Evolutionary conservation across 2,329 filamentous ascomycete genomes (phyloP).

Genomic region (Fusarium sp.): DNA sequence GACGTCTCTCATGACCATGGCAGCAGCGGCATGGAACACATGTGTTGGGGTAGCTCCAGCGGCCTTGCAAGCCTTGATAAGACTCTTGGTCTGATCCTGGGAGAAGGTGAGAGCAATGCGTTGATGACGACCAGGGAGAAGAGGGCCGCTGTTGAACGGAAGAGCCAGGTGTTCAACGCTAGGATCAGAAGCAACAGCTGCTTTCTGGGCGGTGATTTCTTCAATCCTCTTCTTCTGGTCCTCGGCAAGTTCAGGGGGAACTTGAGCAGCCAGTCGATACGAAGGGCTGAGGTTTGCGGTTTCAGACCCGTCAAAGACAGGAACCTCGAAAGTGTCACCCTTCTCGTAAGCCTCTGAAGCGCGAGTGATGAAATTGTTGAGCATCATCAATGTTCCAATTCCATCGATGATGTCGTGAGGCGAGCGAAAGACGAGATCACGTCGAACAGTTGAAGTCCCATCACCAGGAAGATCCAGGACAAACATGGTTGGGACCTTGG

Average conservation of each 20-base stretch:
- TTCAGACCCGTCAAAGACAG: slow-evolving; percentile 36
- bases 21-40: slow-evolving; percentile 47
- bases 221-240: not conserved
- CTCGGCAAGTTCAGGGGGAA: fast-evolving
- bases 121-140: slow-evolving; percentile 38
- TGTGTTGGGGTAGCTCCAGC: slow-evolving; percentile 43
- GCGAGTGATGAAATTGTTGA: slow-evolving; percentile 45
- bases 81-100: slow-evolving; percentile 15
- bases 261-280: slow-evolving; percentile 5
- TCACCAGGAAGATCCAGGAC: slow-evolving; percentile 34
- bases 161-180: slow-evolving; percentile 9
- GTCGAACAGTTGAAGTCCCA: not conserved
- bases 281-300: slow-evolving; percentile 17
- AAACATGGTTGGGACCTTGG: slow-evolving; percentile 46
- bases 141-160: slow-evolving; percentile 30
- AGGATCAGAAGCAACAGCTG: not conserved
- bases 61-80: slow-evolving; percentile 33
- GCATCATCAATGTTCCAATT: slow-evolving; percentile 49
- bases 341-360: slow-evolving; percentile 36
- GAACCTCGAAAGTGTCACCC: slow-evolving; percentile 11
- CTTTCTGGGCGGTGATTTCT: slow-evolving; percentile 4
- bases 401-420: slow-evolving; percentile 55
- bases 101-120: slow-evolving; percentile 37
- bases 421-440: slow-evolving; percentile 50
- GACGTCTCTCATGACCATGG: slow-evolving; percentile 43